A percentile compares a stretch with the other conserved stretches of the same genome.
These are phyloP conservation scores for Trypanosoma avium DNA, from an alignment of 208 protist genomes.

Conservation along the genomic window DNA sequence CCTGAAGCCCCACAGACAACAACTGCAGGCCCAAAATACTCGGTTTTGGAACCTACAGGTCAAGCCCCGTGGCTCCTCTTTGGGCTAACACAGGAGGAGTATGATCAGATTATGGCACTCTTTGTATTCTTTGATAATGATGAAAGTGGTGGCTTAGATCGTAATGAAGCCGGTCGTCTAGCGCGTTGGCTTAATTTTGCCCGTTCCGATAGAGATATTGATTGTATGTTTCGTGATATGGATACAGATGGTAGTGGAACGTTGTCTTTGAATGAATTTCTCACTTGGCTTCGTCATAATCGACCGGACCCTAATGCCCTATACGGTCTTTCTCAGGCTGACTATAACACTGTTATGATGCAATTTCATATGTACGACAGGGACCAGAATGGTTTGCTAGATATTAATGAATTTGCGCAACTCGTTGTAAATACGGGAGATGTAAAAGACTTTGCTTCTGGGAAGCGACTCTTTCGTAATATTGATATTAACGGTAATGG, in stretches of 20 bases:
- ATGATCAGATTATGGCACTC: conserved; percentile 79
- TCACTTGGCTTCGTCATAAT: conserved; percentile 72
- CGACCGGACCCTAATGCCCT: conserved; percentile 68
- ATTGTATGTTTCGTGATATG: conserved; percentile 82
- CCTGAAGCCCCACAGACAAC: neutral
- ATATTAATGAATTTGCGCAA: conserved; percentile 57
- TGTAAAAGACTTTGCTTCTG: conserved; percentile 31
- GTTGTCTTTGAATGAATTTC: conserved; percentile 69
- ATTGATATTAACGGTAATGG: conserved; percentile 58
- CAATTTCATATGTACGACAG: conserved; percentile 79
- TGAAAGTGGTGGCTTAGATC: conserved; percentile 60
- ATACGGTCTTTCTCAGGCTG: conserved; percentile 72
- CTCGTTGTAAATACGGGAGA: conserved; percentile 55
- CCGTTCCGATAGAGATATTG: conserved; percentile 51
- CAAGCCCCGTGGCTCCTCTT: conserved; percentile 56
- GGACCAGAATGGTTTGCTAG: conserved; percentile 65
- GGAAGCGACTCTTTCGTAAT: conserved; percentile 46
- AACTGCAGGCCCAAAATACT: conserved; percentile 17
- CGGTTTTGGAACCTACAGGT: conserved; percentile 46
- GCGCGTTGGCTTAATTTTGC: conserved; percentile 84
- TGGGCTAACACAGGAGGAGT: conserved; percentile 68
- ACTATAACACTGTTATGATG: conserved; percentile 90
- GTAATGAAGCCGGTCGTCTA: conserved; percentile 56
- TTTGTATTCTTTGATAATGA: conserved; percentile 85
- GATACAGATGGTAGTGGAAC: conserved; percentile 56